These are phyloP conservation scores for Chaetomiaceae sp. DNA, from an alignment of 2,329 filamentous ascomycete genomes.

Conservation along the genomic window DNA sequence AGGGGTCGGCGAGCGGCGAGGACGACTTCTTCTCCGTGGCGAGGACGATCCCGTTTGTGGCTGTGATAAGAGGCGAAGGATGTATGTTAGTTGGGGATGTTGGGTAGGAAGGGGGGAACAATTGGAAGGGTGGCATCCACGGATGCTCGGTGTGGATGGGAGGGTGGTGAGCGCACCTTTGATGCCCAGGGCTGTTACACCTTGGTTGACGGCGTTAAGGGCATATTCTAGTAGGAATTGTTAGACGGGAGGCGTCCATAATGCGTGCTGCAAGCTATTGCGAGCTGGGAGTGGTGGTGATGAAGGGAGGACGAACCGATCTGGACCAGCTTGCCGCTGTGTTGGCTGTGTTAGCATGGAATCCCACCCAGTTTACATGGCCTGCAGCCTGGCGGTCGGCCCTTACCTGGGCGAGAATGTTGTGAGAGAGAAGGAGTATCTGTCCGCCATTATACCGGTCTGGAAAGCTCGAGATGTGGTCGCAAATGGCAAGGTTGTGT, in stretches of 20 bases:
- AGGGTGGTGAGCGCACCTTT: constrained; percentile 63
- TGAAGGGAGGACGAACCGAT: constrained; percentile 55
- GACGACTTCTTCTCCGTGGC: constrained; percentile 99
- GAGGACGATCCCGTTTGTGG: constrained; percentile 97
- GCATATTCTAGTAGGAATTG: constrained; percentile 75
- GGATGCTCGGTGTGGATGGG: background rate
- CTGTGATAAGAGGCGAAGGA: constrained; percentile 41
- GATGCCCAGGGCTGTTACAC: constrained; percentile 96
- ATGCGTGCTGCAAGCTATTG: background rate
- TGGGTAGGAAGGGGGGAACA: background rate
- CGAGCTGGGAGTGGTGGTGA: background rate
- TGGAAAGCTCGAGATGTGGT: constrained; percentile 10
- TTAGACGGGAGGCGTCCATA: constrained; percentile 16
- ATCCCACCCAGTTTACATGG: constrained; percentile 16
- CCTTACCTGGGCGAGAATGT: constrained; percentile 98
- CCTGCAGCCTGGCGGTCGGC: constrained; percentile 9
- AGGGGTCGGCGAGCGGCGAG: constrained; percentile 90
- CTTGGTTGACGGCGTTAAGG: constrained; percentile 97
- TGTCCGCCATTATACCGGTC: constrained; percentile 73
- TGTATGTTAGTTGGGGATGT: constrained; percentile 48
- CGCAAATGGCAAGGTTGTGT: background rate
- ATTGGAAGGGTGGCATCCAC: background rate
- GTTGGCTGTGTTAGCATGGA: constrained; percentile 14
- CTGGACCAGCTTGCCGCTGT: constrained; percentile 96
- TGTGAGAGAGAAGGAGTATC: constrained; percentile 98